Base-by-base conservation (phyloP, 164 flowering plant genomes). In the Akebia trifoliata region DNA sequence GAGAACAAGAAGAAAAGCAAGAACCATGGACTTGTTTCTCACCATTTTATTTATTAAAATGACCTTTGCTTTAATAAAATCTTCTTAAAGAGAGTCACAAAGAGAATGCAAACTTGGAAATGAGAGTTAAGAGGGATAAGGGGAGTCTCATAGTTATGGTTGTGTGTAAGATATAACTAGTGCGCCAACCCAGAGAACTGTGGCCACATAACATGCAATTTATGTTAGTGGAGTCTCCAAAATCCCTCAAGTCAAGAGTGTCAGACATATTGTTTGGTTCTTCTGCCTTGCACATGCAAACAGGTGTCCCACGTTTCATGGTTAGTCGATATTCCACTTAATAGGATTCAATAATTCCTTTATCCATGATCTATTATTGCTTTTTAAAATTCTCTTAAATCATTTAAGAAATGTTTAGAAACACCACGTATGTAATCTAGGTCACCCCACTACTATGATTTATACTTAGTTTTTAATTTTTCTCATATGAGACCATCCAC, bases 221-320 rank as follows among this genome's bases (percentile, higher is more conserved):
- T 22, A 8, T 2, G 37, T 42, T 28, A 56, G 59, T 56, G 59
- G 49, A 56, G 10, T 36, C 26, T 42, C 59, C 49, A 56, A 37
- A 42, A 38, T 2, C 26, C 49, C 6, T 56, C 8, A 40, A 29
- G 28, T 29, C n/a, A n/a, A n/a, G n/a, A n/a, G n/a, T n/a, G n/a
- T n/a, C n/a, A 8, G 5, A 54, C 60, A 26, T 25, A 40, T 59
- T 59, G n/a, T n/a, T n/a, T n/a, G n/a, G n/a, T n/a, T 24, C 22
- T 15, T 28, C 22, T 45, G 47, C 7, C 24, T 46, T 39, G 39
- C 40, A 52, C 1, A 32, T 31, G 2, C 11, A 37, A n/a, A 44
- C 4, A 24, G 8, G 12, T 37, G 11, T 6, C 40, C 40, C 40
- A 37, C 40, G n/a, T n/a, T n/a, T n/a, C n/a, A 37, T 37, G 10